These are phyloP conservation scores for Talaromyces wortmannii DNA, from an alignment of 495 filamentous ascomycete species.

Conservation along the genomic window DNA sequence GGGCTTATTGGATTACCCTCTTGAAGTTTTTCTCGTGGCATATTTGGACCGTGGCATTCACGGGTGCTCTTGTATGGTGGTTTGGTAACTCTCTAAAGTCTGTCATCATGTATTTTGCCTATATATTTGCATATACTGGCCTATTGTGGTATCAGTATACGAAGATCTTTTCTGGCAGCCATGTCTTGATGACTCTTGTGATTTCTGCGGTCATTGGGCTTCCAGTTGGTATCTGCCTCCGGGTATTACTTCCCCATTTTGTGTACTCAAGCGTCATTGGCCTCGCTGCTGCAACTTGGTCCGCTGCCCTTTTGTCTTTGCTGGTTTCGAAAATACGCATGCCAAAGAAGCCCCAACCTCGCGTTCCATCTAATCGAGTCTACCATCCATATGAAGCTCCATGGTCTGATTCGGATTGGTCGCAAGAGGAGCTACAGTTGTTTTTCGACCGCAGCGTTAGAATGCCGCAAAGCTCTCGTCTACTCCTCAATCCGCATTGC, in stretches of 20 bases:
- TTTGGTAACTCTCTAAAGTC: conserved; percentile 36
- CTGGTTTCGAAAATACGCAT: conserved; percentile 36
- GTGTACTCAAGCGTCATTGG: conserved; percentile 44
- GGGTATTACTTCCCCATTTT: conserved; percentile 25
- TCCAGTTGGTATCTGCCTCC: conserved; percentile 37
- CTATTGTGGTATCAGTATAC: conserved; percentile 56
- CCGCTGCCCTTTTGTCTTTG: conserved; percentile 41
- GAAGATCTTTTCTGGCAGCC: conserved; percentile 50
- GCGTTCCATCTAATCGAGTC: conserved; percentile 26
- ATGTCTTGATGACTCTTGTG: conserved; percentile 45
- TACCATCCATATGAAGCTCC: conserved; percentile 39
- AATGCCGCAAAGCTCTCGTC: conserved; percentile 22
- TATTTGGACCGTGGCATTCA: conserved; percentile 48
- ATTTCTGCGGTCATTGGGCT: conserved; percentile 39
- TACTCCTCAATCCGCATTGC: conserved; percentile 25
- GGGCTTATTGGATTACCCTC: conserved; percentile 49
- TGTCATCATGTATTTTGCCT: conserved; percentile 44
- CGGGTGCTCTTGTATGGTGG: conserved; percentile 45
- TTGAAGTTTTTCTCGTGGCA: conserved; percentile 46
- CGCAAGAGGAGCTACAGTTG: conserved; percentile 45
- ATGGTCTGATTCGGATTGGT: conserved; percentile 39
- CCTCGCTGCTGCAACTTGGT: conserved; percentile 47
- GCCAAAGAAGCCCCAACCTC: conserved; percentile 32
- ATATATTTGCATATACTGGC: conserved; percentile 50
- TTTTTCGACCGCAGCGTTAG: conserved; percentile 29